A percentile compares a stretch with the other conserved stretches of the same genome.
Conservation (phyloP, 768 basidiomycete species). For the Tulasnella sp. region DNA sequence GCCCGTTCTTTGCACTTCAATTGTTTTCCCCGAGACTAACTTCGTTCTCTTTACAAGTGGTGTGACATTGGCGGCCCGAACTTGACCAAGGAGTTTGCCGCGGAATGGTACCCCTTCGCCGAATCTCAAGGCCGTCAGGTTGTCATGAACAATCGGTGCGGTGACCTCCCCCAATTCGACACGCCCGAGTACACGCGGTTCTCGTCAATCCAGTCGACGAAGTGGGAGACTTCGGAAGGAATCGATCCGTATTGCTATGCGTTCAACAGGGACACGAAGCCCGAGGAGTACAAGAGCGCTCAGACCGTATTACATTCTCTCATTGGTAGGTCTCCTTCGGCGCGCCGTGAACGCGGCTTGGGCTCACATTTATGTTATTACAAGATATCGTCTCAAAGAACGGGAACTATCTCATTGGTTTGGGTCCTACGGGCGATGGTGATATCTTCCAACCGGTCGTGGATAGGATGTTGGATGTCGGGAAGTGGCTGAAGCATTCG, state of each 20-base stretch:
- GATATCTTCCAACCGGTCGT: constrained; percentile 51
- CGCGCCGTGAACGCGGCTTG: not conserved
- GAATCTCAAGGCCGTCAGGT: constrained; percentile 45
- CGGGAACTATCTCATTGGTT: constrained; percentile 55
- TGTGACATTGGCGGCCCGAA: constrained; percentile 50
- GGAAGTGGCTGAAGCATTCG: constrained; percentile 50
- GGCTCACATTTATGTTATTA: constrained; percentile 32
- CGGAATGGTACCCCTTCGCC: constrained; percentile 32
- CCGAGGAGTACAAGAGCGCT: constrained; percentile 50
- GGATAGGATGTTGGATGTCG: constrained; percentile 50
- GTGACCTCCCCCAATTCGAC: constrained; percentile 51
- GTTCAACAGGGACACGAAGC: constrained; percentile 31
- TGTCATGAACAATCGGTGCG: constrained; percentile 49
- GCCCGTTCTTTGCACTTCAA: constrained; percentile 25
- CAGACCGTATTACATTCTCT: constrained; percentile 48
- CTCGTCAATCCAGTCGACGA: constrained; percentile 46
- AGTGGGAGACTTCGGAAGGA: constrained; percentile 60
- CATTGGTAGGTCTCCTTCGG: constrained; percentile 15
- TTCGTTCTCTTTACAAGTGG: constrained; percentile 42
- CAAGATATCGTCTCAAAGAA: constrained; percentile 61
- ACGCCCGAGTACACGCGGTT: constrained; percentile 56
- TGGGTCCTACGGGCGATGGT: constrained; percentile 56
- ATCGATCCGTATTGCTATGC: constrained; percentile 37
- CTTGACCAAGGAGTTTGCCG: constrained; percentile 29
- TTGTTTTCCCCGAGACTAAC: not conserved